Evolutionary conservation across 768 basidiomycete genomes (phyloP), one percentile per base, ranked within the genome.

Genomic region (Boletus speciosus): DNA sequence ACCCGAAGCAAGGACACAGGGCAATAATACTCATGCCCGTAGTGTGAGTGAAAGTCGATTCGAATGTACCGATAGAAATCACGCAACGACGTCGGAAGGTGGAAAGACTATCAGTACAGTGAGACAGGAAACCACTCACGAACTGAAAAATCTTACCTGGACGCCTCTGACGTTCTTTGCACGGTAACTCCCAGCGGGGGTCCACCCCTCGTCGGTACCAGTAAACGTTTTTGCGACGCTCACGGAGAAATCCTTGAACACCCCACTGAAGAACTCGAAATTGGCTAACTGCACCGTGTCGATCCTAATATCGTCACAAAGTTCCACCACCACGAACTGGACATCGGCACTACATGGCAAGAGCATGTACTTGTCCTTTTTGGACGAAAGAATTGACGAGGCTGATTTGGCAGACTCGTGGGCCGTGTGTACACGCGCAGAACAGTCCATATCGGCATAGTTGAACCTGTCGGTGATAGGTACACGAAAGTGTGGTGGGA

Each of bases 241-340:
- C 44, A 98, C 85, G 5, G 80, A 80, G 57, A 98, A 88, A 52
- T 96, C 92, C 71, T 90, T 89, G 76, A 98, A 95, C 14, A 97
- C 90, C 2, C 95, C 94, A 59, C 89, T 92, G 73, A 98, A 99
- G 75, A 98, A 98, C 74, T 99, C 96, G 66, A 91, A 97, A 66
- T 98, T 96, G 54, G 94, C 95, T 16, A 99, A 75, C 68, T 98
- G 94, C 42, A 98, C 86, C 0, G 93, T 96, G 68, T 98, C 96
- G 63, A 98, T 94, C 42, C 92, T 77, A 58, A 99, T 93, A 68
- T 98, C 97, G 60, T 98, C 96, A 74, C 97, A 99, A 15, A 98
- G 82, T 71, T 99, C 97, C 42, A 98, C 87, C 34, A 97, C 85
- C 34, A 98, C 88, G 71, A 86, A 98, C 60, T 90, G 85, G 6